Evolutionary conservation across 805 yeast genomes (phyloP), one percentile per base, ranked within the genome.

Genomic region (Naumovozyma dairenensis): DNA sequence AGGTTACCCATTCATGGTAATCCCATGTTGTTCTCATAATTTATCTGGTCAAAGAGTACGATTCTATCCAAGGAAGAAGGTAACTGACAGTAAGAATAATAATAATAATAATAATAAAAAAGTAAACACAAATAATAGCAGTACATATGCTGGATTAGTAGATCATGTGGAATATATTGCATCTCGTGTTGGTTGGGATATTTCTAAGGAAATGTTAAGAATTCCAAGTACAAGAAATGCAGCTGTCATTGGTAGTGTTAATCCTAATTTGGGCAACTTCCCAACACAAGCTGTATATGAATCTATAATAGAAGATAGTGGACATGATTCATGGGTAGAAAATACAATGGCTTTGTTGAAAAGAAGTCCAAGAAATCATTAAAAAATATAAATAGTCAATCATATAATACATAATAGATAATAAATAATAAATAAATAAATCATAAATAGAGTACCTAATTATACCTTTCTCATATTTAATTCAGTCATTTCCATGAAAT

Each of bases 191-290:
- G 96, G 96, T 0, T 89, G 97, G 97, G 60, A 68, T 10, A 80
- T 78, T 1, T 80, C 84, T 48, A 72, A 78, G 46, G 97, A 89
- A 54, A 80, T 81, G 80, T 60, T 89, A 29, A 68, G 97, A 37
- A 89, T 89, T 16, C 97, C 97, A 21, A 83, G 95, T 37, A 89
- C 97, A 0, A 65, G 96, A 55, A 89, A 89, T 51, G 85, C 93
- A 1, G 96, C 96, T 0, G 62, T 89, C 12, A 76, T 89, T 31
- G 95, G 94, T 0, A 66, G 71, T 33, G 58, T 65, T 24, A 69
- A 63, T 29, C 55, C 54, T 3, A 36, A 47, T 8, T 44, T 56
- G 8, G 29, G 37, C 3, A 26, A 35, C 2, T 52, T 47, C 40
- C 59, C 57, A 20, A 51, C 57, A 3, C 53, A 49, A 58, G 45